These are phyloP conservation scores for Petunia axillaris DNA, from an alignment of 257 asterid genomes.

Conservation along the genomic window DNA sequence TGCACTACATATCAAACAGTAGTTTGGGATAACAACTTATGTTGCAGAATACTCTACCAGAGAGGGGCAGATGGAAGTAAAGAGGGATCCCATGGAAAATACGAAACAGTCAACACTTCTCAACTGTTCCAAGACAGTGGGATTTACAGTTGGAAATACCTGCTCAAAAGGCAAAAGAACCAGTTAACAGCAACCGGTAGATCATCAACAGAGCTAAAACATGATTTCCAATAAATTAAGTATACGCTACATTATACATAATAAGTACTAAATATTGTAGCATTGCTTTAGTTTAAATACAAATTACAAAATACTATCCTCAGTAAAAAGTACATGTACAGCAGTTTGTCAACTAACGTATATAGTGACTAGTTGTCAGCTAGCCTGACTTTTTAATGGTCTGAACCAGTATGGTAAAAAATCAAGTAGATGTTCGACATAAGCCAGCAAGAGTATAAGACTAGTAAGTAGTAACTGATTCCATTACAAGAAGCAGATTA, in stretches of 20 bases:
- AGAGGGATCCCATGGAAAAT: slow-evolving; percentile 95
- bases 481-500: background rate
- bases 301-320: too few relatives aligned
- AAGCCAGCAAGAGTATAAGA: background rate
- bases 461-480: background rate
- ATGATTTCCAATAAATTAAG: background rate
- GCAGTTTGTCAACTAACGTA: too few relatives aligned
- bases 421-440: too few relatives aligned
- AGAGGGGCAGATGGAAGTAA: slow-evolving; percentile 95
- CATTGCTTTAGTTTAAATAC: too few relatives aligned
- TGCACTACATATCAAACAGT: background rate
- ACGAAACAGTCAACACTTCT: slow-evolving; percentile 75
- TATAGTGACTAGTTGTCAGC: too few relatives aligned
- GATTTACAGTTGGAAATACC: slow-evolving; percentile 86
- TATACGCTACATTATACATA: background rate
- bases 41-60: slow-evolving; percentile 49
- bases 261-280: too few relatives aligned
- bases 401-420: too few relatives aligned
- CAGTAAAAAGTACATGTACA: too few relatives aligned
- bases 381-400: too few relatives aligned
- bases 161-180: slow-evolving; percentile 43
- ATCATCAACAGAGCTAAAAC: background rate
- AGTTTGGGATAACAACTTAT: background rate
- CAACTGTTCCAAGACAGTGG: slow-evolving; percentile 73
- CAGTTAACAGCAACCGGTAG: background rate